Evolutionary conservation across 1,139 yeast genomes (phyloP), one percentile per base, ranked within the genome.

Genomic region (Keqinozyma sinolaborantium): DNA sequence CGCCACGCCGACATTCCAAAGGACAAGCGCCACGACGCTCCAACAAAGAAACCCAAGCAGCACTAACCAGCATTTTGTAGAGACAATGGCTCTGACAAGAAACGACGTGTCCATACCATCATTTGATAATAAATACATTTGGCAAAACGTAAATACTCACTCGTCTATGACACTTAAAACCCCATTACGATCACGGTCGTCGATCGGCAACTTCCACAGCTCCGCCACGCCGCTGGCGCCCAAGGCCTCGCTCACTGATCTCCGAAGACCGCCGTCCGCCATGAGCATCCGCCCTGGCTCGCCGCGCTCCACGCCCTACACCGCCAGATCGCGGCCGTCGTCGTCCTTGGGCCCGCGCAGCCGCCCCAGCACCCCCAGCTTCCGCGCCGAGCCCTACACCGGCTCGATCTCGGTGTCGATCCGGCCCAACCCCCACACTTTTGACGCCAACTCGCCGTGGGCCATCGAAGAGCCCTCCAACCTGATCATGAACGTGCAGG

Each of bases 341-440:
- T 65, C 73, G 0, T 53, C 73, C 3, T 50, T 65, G 55, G 64
- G 66, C 2, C 41, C 47, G 4, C 32, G 42, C 24, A 53, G 62
- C 33, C 51, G 74, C 30, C 73, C 75, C 4, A 41, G 58, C 5
- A 69, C 75, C 0, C 74, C 75, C 3, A 50, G 58, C 4, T 48
- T 48, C 15, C 44, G 43, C 27, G 50, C 48, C 12, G 73, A 68
- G 26, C 72, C 73, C 3, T 70, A 73, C 40, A 64, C 74, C 2
- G 79, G 79, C 1, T 55, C 70, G 8, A 75, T 76, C 30, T 56
- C 64, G 3, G 81, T 76, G 2, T 64, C 78, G 1, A 64, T 76
- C 7, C 52, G 82, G 34, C 81, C 82, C 12, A 69, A 73, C 38
- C 82, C 82, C 1, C 47, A 59, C 29, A 58, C 60, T 11, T 49